These are phyloP conservation scores for Candida adriatica DNA, from an alignment of 805 yeast genomes.

Conservation along the genomic window DNA sequence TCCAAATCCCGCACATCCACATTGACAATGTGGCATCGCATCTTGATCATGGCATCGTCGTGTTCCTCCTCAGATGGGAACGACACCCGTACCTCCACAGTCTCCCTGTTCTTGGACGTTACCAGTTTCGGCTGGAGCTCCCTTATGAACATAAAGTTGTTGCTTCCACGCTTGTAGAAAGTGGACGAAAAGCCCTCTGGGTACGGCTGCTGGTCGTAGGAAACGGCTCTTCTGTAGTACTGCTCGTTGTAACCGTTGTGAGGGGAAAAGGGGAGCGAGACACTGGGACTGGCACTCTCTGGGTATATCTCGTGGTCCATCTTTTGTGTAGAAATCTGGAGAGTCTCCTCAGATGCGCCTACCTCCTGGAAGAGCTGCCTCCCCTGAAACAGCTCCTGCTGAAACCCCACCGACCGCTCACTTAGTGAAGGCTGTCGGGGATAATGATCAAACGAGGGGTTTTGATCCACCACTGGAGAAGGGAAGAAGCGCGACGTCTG, in stretches of 20 bases:
- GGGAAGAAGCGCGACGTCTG: slow-evolving; percentile 23
- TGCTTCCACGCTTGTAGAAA: slow-evolving; percentile 40
- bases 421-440: slow-evolving; percentile 10
- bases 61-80: slow-evolving; percentile 27
- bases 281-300: slow-evolving; percentile 3
- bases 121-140: slow-evolving; percentile 41
- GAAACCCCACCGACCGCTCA: slow-evolving; percentile 3
- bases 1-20: slow-evolving; percentile 37
- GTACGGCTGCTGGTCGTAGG: slow-evolving; percentile 21
- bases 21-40: slow-evolving; percentile 34
- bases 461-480: slow-evolving; percentile 15
- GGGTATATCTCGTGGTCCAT: slow-evolving; percentile 12
- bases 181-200: slow-evolving; percentile 47
- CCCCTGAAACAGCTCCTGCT: slow-evolving; percentile 4
- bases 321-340: slow-evolving; percentile 3
- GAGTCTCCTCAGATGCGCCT: background rate
- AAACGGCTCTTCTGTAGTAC: slow-evolving; percentile 5
- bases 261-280: slow-evolving; percentile 5
- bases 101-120: slow-evolving; percentile 30
- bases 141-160: slow-evolving; percentile 44
- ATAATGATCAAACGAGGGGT: slow-evolving; percentile 13
- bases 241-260: slow-evolving; percentile 1
- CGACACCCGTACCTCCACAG: slow-evolving; percentile 35
- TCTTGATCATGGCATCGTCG: slow-evolving; percentile 22
- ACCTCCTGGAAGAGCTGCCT: slow-evolving; percentile 2